A percentile compares a stretch with the other conserved stretches of the same genome.
phyloP scores from a whole-genome alignment of 768 basidiomycete genomes.

The Myochromella boudieri region DNA sequence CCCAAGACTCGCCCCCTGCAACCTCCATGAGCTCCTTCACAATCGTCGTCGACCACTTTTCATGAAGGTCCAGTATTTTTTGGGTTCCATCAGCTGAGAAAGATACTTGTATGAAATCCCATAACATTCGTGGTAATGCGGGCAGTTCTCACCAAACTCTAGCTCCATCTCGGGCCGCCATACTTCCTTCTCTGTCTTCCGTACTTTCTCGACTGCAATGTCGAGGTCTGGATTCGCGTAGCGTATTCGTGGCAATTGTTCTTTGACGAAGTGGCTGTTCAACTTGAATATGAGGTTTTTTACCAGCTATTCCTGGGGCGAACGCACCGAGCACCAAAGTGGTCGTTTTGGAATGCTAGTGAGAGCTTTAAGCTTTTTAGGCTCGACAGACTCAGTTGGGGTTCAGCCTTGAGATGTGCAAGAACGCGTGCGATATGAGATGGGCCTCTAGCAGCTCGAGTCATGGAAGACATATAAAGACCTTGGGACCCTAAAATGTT shows the following conservation, averaged over 20 bases:
- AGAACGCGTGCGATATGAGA: constrained; percentile 58
- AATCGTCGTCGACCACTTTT: constrained; percentile 70
- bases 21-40: constrained; percentile 69
- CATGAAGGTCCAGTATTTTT: constrained; percentile 51
- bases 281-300: background rate
- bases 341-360: constrained; percentile 62
- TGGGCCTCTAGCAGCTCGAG: constrained; percentile 35
- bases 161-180: constrained; percentile 65
- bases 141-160: constrained; percentile 56
- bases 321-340: constrained; percentile 72
- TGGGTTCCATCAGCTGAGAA: constrained; percentile 48
- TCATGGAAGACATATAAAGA: constrained; percentile 12
- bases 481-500: too few relatives aligned
- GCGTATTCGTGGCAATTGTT: constrained; percentile 75
- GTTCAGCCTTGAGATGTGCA: constrained; percentile 46
- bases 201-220: constrained; percentile 56
- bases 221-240: constrained; percentile 70
- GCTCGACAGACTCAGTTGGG: constrained; percentile 46
- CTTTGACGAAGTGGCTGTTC: constrained; percentile 72
- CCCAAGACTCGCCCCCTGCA: constrained; percentile 62
- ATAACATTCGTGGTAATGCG: background rate
- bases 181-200: constrained; percentile 50
- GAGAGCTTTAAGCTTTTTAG: constrained; percentile 56
- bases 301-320: background rate
- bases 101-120: background rate